Base-by-base conservation (phyloP, 2,329 filamentous ascomycete genomes). In the Neofusicoccum laricinum region DNA sequence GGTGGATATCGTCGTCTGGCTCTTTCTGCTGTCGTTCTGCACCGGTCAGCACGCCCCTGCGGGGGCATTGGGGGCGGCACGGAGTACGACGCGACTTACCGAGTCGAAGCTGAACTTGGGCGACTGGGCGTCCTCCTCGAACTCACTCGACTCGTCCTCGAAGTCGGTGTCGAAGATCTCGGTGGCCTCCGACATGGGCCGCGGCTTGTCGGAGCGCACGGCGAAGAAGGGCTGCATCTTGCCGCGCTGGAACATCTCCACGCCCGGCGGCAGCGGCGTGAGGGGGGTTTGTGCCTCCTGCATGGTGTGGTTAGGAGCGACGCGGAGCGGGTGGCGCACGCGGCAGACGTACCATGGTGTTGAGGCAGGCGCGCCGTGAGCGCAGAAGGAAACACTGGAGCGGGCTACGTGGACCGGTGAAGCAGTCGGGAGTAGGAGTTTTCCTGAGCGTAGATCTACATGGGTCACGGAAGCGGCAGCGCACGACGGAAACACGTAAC, bases 1-100 rank as follows among this genome's bases (percentile, higher is more conserved):
- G 1, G 92, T 94, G 6, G 93, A 96, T 41, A 95, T 82, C 2
- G 93, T 96, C 2, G 92, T 94, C 73, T 93, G 87, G 80, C 92
- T 96, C 66, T 86, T 87, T 71, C 90, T 72, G 64, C 77, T 76
- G 51, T 78, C 77, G 66, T 86, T 70, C 90, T 93, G 72, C 67
- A 74, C 67, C 64, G 64, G 65, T 68, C 79, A 50, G 69, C 66
- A 43, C 7, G 57, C 67, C 64, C 71, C 68, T 62, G 66, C 51
- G 66, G 65, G 63, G 53, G 15, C 48, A 19, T 34, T 46, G 25
- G 53, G 43, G 21, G 25, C 21, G 49, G 36, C n/a, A n/a, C n/a
- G n/a, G n/a, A n/a, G n/a, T 14, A 15, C 10, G 36, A 34, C n/a
- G 38, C 68, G 17, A 70, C 90, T 76, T 84, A 93, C 90, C 65